Percentiles rank a stretch among this genome's conserved stretches.
These are phyloP conservation scores for Phytopythium cucurbitacearum DNA, from an alignment of 352 stramenopile genomes.

Conservation along the genomic window DNA sequence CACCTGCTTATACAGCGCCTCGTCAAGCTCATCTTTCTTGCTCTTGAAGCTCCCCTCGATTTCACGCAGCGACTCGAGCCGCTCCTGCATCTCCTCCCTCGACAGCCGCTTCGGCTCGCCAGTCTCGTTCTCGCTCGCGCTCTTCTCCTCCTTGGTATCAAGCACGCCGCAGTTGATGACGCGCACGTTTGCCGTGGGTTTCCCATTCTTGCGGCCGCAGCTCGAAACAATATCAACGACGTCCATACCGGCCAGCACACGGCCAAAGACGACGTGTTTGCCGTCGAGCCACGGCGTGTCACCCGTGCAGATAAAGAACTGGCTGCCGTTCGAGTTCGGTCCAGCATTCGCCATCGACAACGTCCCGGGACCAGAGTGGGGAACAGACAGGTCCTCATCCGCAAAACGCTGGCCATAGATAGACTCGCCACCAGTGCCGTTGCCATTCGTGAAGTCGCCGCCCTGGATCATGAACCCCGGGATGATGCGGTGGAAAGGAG, in stretches of 20 bases:
- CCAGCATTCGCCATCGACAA: conserved; percentile 89
- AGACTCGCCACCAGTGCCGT: conserved; percentile 92
- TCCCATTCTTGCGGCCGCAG: conserved; percentile 81
- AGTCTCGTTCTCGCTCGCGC: conserved; percentile 4
- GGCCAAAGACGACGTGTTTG: conserved; percentile 96
- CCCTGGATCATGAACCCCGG: conserved; percentile 93
- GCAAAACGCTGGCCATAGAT: conserved; percentile 93
- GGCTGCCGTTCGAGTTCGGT: conserved; percentile 89
- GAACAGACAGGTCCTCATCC: conserved; percentile 88
- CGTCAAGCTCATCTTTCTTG: conserved; percentile 58
- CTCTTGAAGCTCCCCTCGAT: conserved; percentile 51
- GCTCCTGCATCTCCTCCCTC: conserved; percentile 55
- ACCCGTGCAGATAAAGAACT: conserved; percentile 96
- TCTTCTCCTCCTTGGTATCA: conserved; percentile 9
- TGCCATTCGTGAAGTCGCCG: conserved; percentile 92
- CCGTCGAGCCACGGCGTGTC: conserved; percentile 96
- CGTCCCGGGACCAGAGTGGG: conserved; percentile 65
- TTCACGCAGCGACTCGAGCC: conserved; percentile 55
- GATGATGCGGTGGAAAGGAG: conserved; percentile 96
- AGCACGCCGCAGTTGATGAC: conserved; percentile 89
- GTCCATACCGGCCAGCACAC: conserved; percentile 87
- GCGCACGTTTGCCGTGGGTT: conserved; percentile 79
- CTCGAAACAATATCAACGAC: conserved; percentile 89
- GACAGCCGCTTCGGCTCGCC: conserved; percentile 32
- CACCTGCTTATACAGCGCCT: conserved; percentile 53